These are phyloP conservation scores for Nicotiana knightiana DNA, from an alignment of 257 asterid genomes.

Conservation along the genomic window DNA sequence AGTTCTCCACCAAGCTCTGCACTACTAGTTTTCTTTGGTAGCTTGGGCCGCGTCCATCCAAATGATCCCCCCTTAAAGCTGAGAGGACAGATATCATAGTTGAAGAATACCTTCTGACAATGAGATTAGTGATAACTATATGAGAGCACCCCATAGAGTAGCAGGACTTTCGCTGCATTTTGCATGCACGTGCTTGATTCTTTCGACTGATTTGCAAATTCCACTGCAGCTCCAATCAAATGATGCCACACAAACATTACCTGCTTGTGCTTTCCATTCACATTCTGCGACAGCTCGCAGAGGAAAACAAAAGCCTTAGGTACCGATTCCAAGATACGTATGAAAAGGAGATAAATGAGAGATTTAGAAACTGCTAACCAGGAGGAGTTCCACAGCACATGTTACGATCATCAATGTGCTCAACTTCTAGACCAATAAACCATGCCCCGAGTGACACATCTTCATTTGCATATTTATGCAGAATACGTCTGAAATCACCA, in stretches of 20 bases:
- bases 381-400: constrained; percentile 8
- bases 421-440: constrained; percentile 9
- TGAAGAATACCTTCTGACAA: neutral
- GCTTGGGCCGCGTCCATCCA: neutral
- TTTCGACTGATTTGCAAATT: constrained; percentile 10
- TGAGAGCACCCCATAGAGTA: constrained; percentile 6
- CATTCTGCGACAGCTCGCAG: neutral
- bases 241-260: constrained; percentile 11
- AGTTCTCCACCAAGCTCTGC: neutral
- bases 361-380: neutral
- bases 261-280: constrained; percentile 9
- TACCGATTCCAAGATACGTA: neutral
- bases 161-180: constrained; percentile 6
- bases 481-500: constrained; percentile 6
- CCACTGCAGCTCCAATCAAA: constrained; percentile 10
- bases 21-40: neutral
- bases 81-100: neutral
- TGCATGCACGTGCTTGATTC: neutral
- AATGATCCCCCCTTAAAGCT: neutral
- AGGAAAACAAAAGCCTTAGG: neutral
- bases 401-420: constrained; percentile 6
- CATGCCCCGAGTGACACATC: constrained; percentile 9
- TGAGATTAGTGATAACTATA: neutral
- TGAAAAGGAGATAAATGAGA: neutral
- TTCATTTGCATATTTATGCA: constrained; percentile 9